Evolutionary conservation across 2,329 filamentous ascomycete genomes (phyloP).

Genomic region (Verticillium nubilum): DNA sequence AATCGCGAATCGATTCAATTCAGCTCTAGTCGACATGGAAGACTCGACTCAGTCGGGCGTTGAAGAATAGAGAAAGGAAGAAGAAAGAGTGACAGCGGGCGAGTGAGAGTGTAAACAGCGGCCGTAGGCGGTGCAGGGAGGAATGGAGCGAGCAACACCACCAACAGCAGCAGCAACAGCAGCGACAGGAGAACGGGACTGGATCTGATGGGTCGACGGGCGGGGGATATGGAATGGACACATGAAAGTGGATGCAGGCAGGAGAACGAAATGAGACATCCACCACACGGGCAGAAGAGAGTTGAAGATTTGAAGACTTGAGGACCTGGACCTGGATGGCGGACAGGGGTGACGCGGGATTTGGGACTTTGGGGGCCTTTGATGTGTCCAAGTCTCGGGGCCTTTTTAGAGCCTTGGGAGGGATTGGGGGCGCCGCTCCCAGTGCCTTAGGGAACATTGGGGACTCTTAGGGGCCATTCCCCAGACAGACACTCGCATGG

Average conservation of each 20-base stretch:
- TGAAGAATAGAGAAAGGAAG: background rate
- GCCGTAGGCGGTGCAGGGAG: background rate
- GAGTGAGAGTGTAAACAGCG: background rate
- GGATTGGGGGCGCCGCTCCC: background rate
- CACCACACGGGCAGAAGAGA: background rate
- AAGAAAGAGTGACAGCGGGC: slow-evolving; percentile 2
- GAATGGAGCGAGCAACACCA: slow-evolving; percentile 6
- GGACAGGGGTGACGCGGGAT: background rate
- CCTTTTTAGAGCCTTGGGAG: background rate
- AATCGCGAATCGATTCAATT: background rate
- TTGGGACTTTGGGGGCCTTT: background rate
- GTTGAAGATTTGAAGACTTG: background rate
- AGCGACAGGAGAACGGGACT: background rate
- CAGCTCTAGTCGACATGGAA: slow-evolving; percentile 7
- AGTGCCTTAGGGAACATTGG: background rate
- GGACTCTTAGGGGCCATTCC: background rate
- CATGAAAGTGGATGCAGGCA: slow-evolving; percentile 1
- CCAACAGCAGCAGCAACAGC: slow-evolving; percentile 8
- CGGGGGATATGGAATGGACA: background rate
- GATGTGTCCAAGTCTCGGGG: background rate
- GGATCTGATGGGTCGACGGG: background rate
- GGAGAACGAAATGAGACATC: background rate
- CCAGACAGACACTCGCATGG: slow-evolving; percentile 6
- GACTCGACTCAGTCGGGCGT: background rate
- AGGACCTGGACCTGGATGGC: background rate